A percentile compares a stretch with the other conserved stretches of the same genome.
These are phyloP conservation scores for Globisporangium heterothallicum DNA, from an alignment of 352 stramenopile species.

Conservation along the genomic window DNA sequence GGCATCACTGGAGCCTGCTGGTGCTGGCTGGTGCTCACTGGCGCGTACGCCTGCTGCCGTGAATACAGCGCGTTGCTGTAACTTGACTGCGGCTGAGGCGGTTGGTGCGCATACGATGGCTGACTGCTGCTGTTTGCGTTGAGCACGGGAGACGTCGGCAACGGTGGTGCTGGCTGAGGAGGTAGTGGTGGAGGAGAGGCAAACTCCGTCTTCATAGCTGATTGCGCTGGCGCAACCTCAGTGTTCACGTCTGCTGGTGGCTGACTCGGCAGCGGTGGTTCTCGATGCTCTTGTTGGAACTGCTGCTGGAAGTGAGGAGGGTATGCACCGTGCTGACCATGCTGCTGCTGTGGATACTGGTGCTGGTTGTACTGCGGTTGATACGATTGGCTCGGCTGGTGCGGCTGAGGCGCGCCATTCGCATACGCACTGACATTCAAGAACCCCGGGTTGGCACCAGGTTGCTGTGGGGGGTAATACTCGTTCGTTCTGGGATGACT, in stretches of 20 bases:
- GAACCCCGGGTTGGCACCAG: not conserved
- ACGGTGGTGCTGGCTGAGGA: conserved; percentile 3
- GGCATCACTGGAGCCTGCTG: conserved; percentile 2
- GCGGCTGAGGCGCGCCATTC: not conserved
- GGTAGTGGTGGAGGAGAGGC: conserved; percentile 10
- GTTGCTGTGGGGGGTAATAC: not conserved
- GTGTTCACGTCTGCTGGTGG: not conserved
- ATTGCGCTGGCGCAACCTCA: not conserved
- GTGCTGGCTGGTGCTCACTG: conserved; percentile 11
- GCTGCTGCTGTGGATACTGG: not conserved
- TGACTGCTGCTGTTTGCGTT: not conserved
- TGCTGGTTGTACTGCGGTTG: conserved; percentile 9
- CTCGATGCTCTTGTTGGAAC: not conserved
- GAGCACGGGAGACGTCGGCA: not conserved
- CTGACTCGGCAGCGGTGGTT: conserved; percentile 5
- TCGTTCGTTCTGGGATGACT: not conserved
- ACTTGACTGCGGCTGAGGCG: conserved; percentile 12
- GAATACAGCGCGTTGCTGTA: conserved; percentile 30
- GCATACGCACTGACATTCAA: conserved; percentile 1
- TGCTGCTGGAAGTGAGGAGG: not conserved
- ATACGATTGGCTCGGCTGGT: conserved; percentile 12
- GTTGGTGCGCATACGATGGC: conserved; percentile 6
- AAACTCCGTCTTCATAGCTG: not conserved
- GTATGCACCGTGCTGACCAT: conserved; percentile 2
- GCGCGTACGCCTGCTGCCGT: conserved; percentile 34